phyloP scores from a whole-genome alignment of 176 grass and related monocot species.

The Pontederia crassipes region DNA sequence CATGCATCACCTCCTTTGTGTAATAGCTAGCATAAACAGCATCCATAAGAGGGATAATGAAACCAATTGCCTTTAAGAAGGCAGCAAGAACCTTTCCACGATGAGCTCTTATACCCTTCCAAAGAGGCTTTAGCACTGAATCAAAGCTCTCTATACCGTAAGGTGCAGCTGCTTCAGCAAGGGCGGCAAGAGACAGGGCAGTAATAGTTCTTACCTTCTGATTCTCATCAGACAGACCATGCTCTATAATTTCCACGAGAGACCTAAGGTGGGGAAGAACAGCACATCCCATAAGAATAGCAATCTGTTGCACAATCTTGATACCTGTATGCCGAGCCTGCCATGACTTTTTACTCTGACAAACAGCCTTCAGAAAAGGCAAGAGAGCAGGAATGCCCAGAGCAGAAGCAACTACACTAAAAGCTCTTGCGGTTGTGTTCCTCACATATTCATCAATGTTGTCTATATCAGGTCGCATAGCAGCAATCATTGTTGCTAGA shows the following conservation, averaged over 20 bases:
- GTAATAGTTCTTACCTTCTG: slow-evolving; percentile 96
- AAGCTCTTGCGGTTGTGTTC: slow-evolving; percentile 92
- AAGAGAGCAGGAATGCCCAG: slow-evolving; percentile 83
- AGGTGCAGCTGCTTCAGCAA: slow-evolving; percentile 81
- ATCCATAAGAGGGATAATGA: slow-evolving; percentile 98
- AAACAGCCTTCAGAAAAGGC: slow-evolving; percentile 75
- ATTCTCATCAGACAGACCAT: slow-evolving; percentile 85
- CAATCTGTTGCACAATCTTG: slow-evolving; percentile 95
- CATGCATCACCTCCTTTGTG: slow-evolving; percentile 89
- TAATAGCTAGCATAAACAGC: slow-evolving; percentile 95
- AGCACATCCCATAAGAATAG: slow-evolving; percentile 96
- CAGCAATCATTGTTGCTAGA: slow-evolving; percentile 94
- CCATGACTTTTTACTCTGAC: slow-evolving; percentile 95
- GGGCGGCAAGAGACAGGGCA: slow-evolving; percentile 85
- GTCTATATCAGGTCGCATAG: slow-evolving; percentile 96
- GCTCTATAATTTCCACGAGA: slow-evolving; percentile 92
- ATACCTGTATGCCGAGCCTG: slow-evolving; percentile 85
- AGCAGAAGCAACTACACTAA: slow-evolving; percentile 95
- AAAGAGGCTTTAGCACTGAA: slow-evolving; percentile 86
- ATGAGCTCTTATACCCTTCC: slow-evolving; percentile 92
- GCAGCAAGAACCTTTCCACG: slow-evolving; percentile 90
- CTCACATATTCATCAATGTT: slow-evolving; percentile 98
- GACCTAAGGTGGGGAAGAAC: slow-evolving; percentile 88
- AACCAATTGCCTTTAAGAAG: slow-evolving; percentile 96
- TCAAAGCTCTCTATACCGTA: slow-evolving; percentile 99